These are phyloP conservation scores for Puccinia hordei DNA, from an alignment of 1,284 basidiomycete genomes.

Conservation along the genomic window DNA sequence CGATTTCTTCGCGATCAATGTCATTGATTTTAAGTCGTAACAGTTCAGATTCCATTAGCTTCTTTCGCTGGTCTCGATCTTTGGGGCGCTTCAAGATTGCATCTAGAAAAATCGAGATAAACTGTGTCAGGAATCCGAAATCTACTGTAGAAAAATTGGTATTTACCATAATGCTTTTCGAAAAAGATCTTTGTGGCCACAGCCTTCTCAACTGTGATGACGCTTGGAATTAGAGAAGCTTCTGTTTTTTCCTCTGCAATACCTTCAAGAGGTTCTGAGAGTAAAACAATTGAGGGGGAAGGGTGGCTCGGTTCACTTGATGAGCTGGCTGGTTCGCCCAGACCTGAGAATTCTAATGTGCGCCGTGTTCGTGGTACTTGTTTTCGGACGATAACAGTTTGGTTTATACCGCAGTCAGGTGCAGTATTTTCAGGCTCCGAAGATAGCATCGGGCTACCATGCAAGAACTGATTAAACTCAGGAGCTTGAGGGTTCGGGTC, in stretches of 20 bases:
- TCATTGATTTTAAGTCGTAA: constrained; percentile 71
- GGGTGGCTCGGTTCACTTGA: background rate
- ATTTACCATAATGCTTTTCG: constrained; percentile 80
- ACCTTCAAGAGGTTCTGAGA: constrained; percentile 17
- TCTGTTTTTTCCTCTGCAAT: constrained; percentile 19
- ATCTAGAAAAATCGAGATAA: constrained; percentile 58
- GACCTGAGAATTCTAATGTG: constrained; percentile 54
- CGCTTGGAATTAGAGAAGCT: constrained; percentile 70
- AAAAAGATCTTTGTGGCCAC: constrained; percentile 91
- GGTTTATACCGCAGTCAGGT: constrained; percentile 82
- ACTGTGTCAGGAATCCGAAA: background rate
- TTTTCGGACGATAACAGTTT: constrained; percentile 68
- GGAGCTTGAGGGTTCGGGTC: background rate
- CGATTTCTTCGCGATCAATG: constrained; percentile 70
- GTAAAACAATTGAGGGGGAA: background rate
- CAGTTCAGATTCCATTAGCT: constrained; percentile 86
- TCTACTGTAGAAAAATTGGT: background rate
- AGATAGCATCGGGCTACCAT: background rate
- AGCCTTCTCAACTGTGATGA: constrained; percentile 87
- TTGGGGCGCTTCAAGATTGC: constrained; percentile 69
- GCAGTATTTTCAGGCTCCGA: background rate
- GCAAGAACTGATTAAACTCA: background rate
- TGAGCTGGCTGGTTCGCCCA: constrained; percentile 53
- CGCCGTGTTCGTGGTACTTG: constrained; percentile 76
- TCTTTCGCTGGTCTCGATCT: constrained; percentile 77